Conservation (phyloP, 352 stramenopile species). For the Phytopythium cucurbitacearum region DNA sequence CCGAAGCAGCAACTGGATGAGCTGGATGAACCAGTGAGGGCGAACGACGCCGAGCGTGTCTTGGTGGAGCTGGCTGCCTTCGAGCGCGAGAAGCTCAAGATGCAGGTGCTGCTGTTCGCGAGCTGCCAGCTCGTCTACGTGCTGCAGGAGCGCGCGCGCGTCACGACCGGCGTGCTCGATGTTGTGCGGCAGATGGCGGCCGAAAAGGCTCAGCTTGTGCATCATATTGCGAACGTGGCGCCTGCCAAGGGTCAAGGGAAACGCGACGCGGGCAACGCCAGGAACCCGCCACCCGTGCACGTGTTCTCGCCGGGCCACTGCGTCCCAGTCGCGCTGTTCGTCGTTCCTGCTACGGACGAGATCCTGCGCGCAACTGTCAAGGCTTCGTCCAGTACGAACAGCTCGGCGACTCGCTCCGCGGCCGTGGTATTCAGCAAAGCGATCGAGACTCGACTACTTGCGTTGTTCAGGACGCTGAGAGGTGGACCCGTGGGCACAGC, state of each 20-base stretch:
- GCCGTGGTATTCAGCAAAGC: conserved; percentile 54
- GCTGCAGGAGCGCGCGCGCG: conserved; percentile 28
- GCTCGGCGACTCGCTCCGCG: conserved; percentile 27
- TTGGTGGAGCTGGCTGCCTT: conserved; percentile 15
- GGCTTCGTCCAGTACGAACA: conserved; percentile 9
- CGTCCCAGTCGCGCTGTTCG: conserved; percentile 60
- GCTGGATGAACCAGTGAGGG: conserved; percentile 8
- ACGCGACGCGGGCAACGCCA: conserved; percentile 11
- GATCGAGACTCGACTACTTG: conserved; percentile 45
- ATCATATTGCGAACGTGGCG: conserved; percentile 15
- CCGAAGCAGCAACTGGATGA: neutral
- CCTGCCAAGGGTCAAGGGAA: conserved; percentile 31
- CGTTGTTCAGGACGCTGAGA: conserved; percentile 50
- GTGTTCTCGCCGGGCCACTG: conserved; percentile 54
- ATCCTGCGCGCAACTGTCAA: conserved; percentile 28
- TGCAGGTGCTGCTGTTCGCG: conserved; percentile 60
- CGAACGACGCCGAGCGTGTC: neutral
- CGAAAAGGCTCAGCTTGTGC: conserved; percentile 57
- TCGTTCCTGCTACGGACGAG: conserved; percentile 49
- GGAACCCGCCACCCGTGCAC: conserved; percentile 17
- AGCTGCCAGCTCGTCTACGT: conserved; percentile 60
- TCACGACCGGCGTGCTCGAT: conserved; percentile 44
- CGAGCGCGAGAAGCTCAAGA: conserved; percentile 50
- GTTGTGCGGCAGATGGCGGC: conserved; percentile 32
- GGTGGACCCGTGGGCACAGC: conserved; percentile 45